Conservation (phyloP, 2,329 filamentous ascomycete genomes). For the Aspergillus tubingensis region DNA sequence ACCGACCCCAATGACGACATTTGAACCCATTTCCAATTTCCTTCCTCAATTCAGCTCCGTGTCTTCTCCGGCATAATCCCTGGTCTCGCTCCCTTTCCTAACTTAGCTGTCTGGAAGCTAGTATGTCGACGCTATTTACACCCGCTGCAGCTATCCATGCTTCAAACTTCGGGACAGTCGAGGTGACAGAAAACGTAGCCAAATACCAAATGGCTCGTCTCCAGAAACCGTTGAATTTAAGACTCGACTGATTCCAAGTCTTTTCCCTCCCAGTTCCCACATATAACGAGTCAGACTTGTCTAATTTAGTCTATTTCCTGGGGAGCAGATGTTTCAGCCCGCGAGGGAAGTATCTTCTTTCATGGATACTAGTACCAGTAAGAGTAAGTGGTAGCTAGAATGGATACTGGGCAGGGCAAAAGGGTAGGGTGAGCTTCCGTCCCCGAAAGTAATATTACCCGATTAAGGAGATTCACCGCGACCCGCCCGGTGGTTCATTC, state of each 20-base stretch:
- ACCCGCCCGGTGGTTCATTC: conserved; percentile 3
- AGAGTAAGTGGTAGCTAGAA: too few species aligned
- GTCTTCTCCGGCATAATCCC: neutral
- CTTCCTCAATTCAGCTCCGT: neutral
- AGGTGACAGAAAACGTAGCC: conserved; percentile 9
- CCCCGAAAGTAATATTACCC: conserved; percentile 13
- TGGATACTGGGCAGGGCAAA: too few species aligned
- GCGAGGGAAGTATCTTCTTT: too few species aligned
- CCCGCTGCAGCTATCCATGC: conserved; percentile 7
- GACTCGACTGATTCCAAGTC: neutral
- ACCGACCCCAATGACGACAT: conserved; percentile 4
- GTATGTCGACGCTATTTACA: neutral
- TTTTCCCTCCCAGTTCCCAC: too few species aligned
- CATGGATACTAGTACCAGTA: neutral
- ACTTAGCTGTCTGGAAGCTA: neutral
- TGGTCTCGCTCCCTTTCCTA: neutral
- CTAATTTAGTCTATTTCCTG: too few species aligned
- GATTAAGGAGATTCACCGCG: conserved; percentile 4
- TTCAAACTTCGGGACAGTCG: conserved; percentile 1
- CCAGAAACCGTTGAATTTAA: conserved; percentile 1
- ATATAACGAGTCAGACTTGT: too few species aligned
- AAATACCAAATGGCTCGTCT: neutral
- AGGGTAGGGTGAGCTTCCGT: too few species aligned
- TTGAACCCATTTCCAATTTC: neutral
- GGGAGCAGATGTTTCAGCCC: neutral